phyloP scores from a whole-genome alignment of 495 filamentous ascomycete species.

The Penicillium verhagenii region DNA sequence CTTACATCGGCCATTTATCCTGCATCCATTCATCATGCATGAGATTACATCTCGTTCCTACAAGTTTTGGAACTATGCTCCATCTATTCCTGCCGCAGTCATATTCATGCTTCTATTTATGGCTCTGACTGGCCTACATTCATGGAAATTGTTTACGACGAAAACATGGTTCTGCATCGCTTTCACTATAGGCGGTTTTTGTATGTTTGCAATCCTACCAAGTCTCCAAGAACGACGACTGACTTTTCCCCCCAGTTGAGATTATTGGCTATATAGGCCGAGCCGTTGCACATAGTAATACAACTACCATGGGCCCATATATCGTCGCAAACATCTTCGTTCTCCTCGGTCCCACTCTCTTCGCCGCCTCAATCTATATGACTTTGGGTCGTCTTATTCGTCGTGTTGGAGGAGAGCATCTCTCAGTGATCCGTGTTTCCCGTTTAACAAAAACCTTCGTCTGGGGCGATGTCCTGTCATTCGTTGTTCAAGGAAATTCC shows the following conservation, averaged over 20 bases:
- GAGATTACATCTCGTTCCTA: conserved; percentile 4
- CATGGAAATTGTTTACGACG: conserved; percentile 16
- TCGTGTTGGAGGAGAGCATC: conserved; percentile 34
- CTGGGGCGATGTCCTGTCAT: conserved; percentile 18
- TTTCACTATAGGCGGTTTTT: conserved; percentile 17
- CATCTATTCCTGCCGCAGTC: conserved; percentile 46
- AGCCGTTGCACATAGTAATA: conserved; percentile 15
- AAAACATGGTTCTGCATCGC: conserved; percentile 14
- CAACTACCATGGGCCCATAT: conserved; percentile 14
- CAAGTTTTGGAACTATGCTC: conserved; percentile 25
- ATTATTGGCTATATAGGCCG: conserved; percentile 45
- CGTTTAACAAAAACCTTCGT: conserved; percentile 21
- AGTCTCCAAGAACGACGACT: background rate
- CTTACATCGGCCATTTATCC: no score
- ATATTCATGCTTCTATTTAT: conserved; percentile 51
- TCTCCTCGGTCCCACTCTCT: background rate
- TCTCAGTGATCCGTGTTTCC: conserved; percentile 4
- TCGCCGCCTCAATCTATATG: conserved; percentile 19
- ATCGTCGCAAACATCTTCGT: background rate
- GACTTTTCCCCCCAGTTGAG: conserved; percentile 35
- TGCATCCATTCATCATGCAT: conserved; percentile 8
- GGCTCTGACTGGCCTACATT: conserved; percentile 38
- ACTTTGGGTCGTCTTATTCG: conserved; percentile 45
- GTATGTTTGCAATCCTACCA: conserved; percentile 17
- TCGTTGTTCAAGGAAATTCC: conserved; percentile 15